Base-by-base conservation (phyloP, 2,329 filamentous ascomycete genomes). In the Aspergillus sp. region DNA sequence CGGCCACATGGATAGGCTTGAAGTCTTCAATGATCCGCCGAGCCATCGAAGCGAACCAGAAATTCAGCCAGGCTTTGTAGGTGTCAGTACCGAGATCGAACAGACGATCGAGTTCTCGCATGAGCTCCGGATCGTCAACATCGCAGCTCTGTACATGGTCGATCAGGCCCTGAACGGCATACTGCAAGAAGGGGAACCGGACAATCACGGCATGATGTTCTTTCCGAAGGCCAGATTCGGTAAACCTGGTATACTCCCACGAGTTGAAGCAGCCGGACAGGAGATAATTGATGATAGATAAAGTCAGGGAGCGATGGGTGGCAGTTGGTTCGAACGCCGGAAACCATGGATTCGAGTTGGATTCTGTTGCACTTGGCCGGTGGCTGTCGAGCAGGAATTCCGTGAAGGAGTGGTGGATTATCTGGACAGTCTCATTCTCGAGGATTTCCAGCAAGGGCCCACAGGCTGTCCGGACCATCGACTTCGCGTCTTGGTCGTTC, bases 341-440 rank as follows among this genome's bases (percentile, higher is more conserved):
- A 47, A 47, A 47, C 44, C 26, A 47, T 8, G 36, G 8, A 1
- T 17, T 18, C n/a, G 22, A 17, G 42, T 20, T 12, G 44, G 13
- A 30, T 47, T 34, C 26, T 8, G 9, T 18, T 11, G 44, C 24
- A 34, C 15, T 47, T 12, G 44, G 13, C 6, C 44, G 44, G 1
- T 5, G 22, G 1, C 15, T 5, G 24, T 54, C 71, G 1, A 69
- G 64, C 12, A 81, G 60, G 56, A 77, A 81, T 53, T 81, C 79
- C 3, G 78, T 80, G 41, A 81, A 75, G 1, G 78, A 81, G 52
- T 81, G 79, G 58, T 81, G 79, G 6, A 81, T 74, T 5, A 81
- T 71, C 17, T 72, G 71, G 9, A 81, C 57, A 0, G 74, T 77
- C 52, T 79, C 78, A 48, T 81, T 77, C 17, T 78, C 74, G 2